These are phyloP conservation scores for Umbelopsis sp. DNA, from an alignment of 192 early-diverging fungal species.

Conservation along the genomic window DNA sequence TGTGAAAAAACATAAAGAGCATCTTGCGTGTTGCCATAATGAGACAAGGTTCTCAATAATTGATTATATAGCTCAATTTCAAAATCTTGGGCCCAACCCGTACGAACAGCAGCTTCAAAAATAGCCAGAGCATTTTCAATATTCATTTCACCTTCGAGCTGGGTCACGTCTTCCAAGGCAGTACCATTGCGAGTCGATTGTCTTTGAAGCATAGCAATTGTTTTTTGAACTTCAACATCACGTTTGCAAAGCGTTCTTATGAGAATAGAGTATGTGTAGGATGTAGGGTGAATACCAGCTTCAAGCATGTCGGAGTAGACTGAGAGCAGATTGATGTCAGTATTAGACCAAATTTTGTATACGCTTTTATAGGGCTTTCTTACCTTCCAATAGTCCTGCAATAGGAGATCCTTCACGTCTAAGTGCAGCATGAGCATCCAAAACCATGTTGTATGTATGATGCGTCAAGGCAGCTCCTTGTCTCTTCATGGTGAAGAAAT, in stretches of 20 bases:
- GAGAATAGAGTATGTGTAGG: constrained; percentile 34
- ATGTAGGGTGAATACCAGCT: constrained; percentile 27
- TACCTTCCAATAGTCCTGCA: constrained; percentile 22
- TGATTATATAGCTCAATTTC: constrained; percentile 38
- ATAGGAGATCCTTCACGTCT: constrained; percentile 20
- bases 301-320: constrained; percentile 39
- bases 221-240: constrained; percentile 36
- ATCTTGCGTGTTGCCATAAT: constrained; percentile 30
- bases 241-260: constrained; percentile 31
- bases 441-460: constrained; percentile 7
- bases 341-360: constrained; percentile 15
- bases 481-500: neutral
- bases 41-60: constrained; percentile 26
- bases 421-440: neutral
- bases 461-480: neutral
- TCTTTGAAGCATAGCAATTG: constrained; percentile 23
- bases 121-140: constrained; percentile 38
- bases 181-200: constrained; percentile 28
- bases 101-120: constrained; percentile 35
- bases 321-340: constrained; percentile 13
- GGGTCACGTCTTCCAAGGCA: constrained; percentile 2
- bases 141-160: constrained; percentile 37
- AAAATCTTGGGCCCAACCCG: constrained; percentile 28
- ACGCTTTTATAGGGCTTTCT: neutral
- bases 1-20: constrained; percentile 41